Evolutionary conservation across 352 stramenopile species (phyloP).

Genomic region (Pythium dissimile): DNA sequence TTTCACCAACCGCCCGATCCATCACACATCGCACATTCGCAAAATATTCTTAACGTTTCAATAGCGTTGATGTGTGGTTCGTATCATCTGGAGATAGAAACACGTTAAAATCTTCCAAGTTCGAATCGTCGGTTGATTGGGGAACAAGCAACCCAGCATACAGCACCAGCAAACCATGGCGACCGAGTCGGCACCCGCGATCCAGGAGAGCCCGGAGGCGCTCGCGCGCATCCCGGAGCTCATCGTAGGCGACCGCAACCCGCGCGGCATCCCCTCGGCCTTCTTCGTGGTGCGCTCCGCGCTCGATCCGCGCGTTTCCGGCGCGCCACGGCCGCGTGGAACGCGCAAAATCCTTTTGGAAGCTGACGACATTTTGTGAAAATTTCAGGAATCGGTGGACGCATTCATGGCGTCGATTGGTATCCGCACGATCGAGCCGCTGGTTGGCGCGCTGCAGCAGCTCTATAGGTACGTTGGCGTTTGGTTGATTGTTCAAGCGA

Average conservation of each 20-base stretch:
- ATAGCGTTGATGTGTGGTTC: not conserved
- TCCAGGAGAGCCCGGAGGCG: slow-evolving; percentile 66
- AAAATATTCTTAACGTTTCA: not conserved
- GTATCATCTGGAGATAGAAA: not conserved
- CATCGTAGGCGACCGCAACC: slow-evolving; percentile 80
- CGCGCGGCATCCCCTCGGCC: slow-evolving; percentile 70
- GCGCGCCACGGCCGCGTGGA: not conserved
- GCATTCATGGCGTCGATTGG: slow-evolving; percentile 58
- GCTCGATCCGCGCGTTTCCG: not conserved
- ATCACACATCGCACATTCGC: no score
- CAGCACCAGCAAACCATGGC: slow-evolving; percentile 27
- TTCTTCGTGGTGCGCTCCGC: slow-evolving; percentile 59
- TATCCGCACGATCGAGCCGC: slow-evolving; percentile 61
- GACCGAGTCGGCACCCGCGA: slow-evolving; percentile 22
- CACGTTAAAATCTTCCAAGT: not conserved
- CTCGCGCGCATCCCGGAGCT: slow-evolving; percentile 60
- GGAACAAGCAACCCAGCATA: no score
- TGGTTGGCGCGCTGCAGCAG: slow-evolving; percentile 79
- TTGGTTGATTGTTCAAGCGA: not conserved
- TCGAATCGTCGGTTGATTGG: not conserved
- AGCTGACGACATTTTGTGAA: no score
- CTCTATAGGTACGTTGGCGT: slow-evolving; percentile 53
- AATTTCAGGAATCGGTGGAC: slow-evolving; percentile 59
- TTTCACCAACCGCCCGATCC: no score
- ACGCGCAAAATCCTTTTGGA: not conserved